phyloP scores from a whole-genome alignment of 768 basidiomycete species.

The Multifurca ochricompacta region DNA sequence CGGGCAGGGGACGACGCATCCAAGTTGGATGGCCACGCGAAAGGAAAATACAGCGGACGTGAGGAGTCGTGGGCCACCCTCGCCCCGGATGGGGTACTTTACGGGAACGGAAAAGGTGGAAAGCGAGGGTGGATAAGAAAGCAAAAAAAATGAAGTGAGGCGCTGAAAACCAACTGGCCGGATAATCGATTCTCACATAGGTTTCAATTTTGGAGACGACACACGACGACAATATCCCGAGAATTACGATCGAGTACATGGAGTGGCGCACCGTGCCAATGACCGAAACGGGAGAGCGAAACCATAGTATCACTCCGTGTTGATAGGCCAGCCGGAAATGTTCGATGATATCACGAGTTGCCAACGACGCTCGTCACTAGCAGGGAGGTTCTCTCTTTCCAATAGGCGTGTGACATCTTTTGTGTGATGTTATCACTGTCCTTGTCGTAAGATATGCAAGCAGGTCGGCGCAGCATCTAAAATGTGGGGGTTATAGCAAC shows the following conservation, averaged over 20 bases:
- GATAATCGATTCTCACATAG: slow-evolving; percentile 16
- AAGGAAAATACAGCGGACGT: slow-evolving; percentile 1
- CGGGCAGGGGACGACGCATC: slow-evolving; percentile 8
- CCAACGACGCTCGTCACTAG: slow-evolving; percentile 8
- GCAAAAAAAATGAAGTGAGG: slow-evolving; percentile 5
- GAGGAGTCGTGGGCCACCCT: slow-evolving; percentile 9
- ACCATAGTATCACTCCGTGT: slow-evolving; percentile 1
- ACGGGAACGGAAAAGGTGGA: background rate
- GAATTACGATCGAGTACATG: slow-evolving; percentile 14
- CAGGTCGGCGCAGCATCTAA: slow-evolving; percentile 2
- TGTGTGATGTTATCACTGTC: background rate
- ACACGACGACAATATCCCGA: background rate
- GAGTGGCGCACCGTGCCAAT: background rate
- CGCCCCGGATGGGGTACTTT: slow-evolving; percentile 4
- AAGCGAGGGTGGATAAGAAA: slow-evolving; percentile 1
- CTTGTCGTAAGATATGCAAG: background rate
- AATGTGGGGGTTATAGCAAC: slow-evolving; percentile 18
- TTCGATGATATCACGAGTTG: background rate
- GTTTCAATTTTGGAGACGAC: slow-evolving; percentile 6
- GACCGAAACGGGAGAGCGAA: slow-evolving; percentile 1
- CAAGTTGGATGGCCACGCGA: slow-evolving; percentile 10
- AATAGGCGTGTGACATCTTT: background rate
- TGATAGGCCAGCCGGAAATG: background rate
- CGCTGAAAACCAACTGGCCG: slow-evolving; percentile 4
- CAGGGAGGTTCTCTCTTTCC: background rate